Percentiles rank a stretch among this genome's conserved stretches.
Evolutionary conservation across 2,329 filamentous ascomycete genomes (phyloP).

Genomic region (Talaromyces pinophilus): DNA sequence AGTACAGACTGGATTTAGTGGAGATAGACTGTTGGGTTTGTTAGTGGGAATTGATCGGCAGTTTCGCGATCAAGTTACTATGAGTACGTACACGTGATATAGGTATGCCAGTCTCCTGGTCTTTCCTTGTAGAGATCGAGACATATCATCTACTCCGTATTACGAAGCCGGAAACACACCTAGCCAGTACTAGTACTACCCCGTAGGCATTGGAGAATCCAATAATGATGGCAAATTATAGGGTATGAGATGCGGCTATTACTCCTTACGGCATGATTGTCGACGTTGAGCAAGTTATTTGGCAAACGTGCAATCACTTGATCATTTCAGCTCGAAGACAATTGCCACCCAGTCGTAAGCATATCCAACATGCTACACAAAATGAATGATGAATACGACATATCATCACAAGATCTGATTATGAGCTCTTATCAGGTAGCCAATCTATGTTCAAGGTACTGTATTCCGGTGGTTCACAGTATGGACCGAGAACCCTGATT

Average conservation of each 20-base stretch:
- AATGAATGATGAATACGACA: not conserved
- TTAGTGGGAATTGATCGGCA: conserved; percentile 4
- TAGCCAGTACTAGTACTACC: not conserved
- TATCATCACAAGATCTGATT: not conserved
- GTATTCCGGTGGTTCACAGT: not conserved
- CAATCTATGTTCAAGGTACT: not conserved
- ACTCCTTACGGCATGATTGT: conserved; percentile 5
- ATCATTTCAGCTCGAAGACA: not conserved
- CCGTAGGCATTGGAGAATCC: not conserved
- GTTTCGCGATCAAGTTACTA: too few relatives aligned
- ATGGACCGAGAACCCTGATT: not conserved
- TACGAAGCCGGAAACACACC: not conserved
- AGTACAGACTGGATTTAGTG: not conserved
- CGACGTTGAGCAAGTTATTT: not conserved
- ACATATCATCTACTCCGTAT: not conserved
- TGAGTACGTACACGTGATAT: conserved; percentile 1
- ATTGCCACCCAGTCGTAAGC: not conserved
- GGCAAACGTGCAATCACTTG: not conserved
- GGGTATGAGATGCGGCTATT: not conserved
- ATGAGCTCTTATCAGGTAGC: not conserved
- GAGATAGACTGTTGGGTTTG: not conserved
- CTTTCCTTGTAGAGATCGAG: conserved; percentile 4
- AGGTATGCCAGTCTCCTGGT: not conserved
- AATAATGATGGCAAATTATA: conserved; percentile 1
- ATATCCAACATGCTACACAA: not conserved